A percentile compares a stretch with the other conserved stretches of the same genome.
Evolutionary conservation across 2,329 filamentous ascomycete genomes (phyloP).

Genomic region (Penicillium nordicum): DNA sequence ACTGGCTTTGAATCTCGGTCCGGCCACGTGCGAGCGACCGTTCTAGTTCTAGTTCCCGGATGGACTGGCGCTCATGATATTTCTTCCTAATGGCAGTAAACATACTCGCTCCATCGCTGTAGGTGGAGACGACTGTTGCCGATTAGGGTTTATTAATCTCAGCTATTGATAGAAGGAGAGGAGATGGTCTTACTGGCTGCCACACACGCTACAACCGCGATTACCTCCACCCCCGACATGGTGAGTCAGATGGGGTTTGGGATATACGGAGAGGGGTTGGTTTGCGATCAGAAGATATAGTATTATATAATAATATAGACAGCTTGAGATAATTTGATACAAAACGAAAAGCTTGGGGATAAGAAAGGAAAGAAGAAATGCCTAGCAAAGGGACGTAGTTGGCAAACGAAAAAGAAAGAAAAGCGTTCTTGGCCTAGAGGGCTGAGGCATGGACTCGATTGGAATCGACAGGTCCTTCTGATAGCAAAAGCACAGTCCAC

Average conservation of each 20-base stretch:
- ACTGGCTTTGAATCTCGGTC: conserved; percentile 36
- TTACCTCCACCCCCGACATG: conserved; percentile 24
- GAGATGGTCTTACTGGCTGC: conserved; percentile 17
- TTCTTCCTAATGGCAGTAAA: conserved; percentile 29
- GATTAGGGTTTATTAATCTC: not conserved
- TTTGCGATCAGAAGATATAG: too few relatives aligned
- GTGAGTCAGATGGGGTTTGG: not conserved
- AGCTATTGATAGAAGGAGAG: not conserved
- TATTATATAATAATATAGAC: not conserved
- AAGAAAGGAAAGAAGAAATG: not conserved
- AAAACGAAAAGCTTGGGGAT: not conserved
- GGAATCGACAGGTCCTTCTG: not conserved
- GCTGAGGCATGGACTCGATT: not conserved
- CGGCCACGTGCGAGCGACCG: conserved; percentile 36
- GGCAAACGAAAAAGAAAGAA: not conserved
- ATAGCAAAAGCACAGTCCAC: conserved; percentile 7
- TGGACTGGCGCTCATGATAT: conserved; percentile 20
- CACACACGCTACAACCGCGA: conserved; percentile 23
- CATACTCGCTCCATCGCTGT: conserved; percentile 31
- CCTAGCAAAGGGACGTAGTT: not conserved
- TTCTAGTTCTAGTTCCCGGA: conserved; percentile 35
- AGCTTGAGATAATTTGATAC: not conserved
- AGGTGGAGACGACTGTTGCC: conserved; percentile 30
- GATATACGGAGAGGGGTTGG: not conserved
- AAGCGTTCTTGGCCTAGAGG: not conserved